Evolutionary conservation across 1,284 basidiomycete genomes (phyloP).

Genomic region (Fomes fomentarius): DNA sequence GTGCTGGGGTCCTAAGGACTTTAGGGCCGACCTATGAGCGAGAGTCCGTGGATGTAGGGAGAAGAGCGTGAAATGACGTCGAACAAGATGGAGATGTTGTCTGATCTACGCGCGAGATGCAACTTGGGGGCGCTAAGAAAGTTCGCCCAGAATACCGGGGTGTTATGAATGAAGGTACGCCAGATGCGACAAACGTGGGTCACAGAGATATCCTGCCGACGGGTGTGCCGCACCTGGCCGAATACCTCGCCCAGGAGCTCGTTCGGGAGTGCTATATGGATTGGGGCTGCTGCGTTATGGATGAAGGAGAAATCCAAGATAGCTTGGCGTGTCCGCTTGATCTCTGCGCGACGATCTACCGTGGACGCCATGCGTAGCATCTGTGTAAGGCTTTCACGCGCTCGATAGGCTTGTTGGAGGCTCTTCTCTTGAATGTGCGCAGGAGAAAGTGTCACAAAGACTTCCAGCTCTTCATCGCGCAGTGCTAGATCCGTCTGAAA

Average conservation of each 20-base stretch:
- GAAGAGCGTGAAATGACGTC: not conserved
- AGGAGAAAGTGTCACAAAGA: too few species aligned
- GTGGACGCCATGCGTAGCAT: not conserved
- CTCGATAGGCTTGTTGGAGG: too few species aligned
- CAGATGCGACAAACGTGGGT: conserved; percentile 1
- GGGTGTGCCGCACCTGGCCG: not conserved
- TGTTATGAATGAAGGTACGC: not conserved
- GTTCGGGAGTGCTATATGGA: not conserved
- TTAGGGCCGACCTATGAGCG: not conserved
- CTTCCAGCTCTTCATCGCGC: too few species aligned
- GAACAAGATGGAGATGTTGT: not conserved
- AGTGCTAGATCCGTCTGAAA: too few species aligned
- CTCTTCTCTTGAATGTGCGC: too few species aligned
- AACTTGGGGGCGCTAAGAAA: not conserved
- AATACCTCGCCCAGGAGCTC: conserved; percentile 1
- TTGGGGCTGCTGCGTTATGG: not conserved
- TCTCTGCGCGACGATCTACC: not conserved
- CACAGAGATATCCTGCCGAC: not conserved
- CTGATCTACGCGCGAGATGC: not conserved
- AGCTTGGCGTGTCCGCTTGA: not conserved
- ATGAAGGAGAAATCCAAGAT: not conserved
- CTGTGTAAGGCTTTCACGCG: too few species aligned
- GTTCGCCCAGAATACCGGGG: conserved; percentile 2
- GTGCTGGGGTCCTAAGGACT: not conserved
- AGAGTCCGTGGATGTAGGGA: not conserved